Evolutionary conservation across 2,329 filamentous ascomycete species (phyloP).

Genomic region (Decorospora gaudefroyi): DNA sequence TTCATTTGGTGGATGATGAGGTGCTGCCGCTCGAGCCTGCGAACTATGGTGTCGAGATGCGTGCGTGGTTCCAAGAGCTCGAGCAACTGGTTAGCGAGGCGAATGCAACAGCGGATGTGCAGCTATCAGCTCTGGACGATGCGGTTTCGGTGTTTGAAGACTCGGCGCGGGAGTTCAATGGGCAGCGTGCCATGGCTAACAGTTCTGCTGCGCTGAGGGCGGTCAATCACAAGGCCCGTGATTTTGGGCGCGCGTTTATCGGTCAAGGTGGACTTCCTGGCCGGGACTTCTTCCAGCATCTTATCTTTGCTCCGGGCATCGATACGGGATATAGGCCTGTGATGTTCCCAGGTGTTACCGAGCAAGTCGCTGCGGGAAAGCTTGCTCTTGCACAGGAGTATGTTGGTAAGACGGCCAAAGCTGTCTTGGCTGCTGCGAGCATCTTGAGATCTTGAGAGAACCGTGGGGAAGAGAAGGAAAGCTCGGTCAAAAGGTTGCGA

Average conservation of each 20-base stretch:
- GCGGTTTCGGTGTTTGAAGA: conserved; percentile 45
- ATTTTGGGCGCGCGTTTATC: conserved; percentile 52
- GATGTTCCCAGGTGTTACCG: conserved; percentile 43
- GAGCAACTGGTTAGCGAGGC: conserved; percentile 21
- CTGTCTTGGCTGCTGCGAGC: conserved; percentile 36
- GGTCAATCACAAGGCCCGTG: conserved; percentile 50
- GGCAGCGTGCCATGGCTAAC: conserved; percentile 35
- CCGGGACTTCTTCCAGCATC: conserved; percentile 52
- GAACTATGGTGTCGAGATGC: conserved; percentile 45
- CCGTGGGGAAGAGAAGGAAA: no score
- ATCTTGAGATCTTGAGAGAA: conserved; percentile 31
- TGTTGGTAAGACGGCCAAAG: conserved; percentile 36
- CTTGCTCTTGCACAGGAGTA: conserved; percentile 32
- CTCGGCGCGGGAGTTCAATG: conserved; percentile 31
- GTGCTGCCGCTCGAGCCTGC: conserved; percentile 47
- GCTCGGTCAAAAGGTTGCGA: no score
- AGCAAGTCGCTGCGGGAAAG: conserved; percentile 36
- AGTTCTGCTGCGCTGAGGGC: conserved; percentile 29
- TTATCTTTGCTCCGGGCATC: conserved; percentile 54
- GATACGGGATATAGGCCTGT: conserved; percentile 45
- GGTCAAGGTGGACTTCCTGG: conserved; percentile 51
- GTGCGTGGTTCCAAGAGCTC: conserved; percentile 42
- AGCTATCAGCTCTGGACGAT: conserved; percentile 20
- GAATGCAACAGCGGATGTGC: background rate
- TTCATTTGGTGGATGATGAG: conserved; percentile 46